Conservation (phyloP, 208 protist genomes). For the Trichomonas vaginalis region DNA sequence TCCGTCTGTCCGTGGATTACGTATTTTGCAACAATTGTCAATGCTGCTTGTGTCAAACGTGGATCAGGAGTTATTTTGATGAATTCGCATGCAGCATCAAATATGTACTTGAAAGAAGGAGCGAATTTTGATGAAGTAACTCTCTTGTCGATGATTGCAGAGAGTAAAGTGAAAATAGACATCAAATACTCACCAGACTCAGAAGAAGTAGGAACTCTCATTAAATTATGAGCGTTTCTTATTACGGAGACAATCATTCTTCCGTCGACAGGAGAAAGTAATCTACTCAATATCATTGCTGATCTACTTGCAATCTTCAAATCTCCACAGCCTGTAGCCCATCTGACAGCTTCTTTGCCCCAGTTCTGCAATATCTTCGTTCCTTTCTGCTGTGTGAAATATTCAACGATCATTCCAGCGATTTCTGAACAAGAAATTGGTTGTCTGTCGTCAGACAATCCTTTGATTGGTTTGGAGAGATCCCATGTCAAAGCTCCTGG, state of each 20-base stretch:
- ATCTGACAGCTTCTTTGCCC: neutral
- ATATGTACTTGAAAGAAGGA: neutral
- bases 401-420: neutral
- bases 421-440: neutral
- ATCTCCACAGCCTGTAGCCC: neutral
- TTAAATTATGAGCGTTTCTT: neutral
- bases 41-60: neutral
- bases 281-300: neutral
- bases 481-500: neutral
- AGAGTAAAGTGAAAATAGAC: neutral
- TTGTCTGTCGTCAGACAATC: neutral
- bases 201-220: neutral
- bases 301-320: neutral
- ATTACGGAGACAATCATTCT: neutral
- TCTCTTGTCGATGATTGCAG: neutral
- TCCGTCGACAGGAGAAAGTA: neutral
- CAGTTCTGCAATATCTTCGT: neutral
- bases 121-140: neutral
- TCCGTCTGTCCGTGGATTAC: neutral
- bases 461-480: neutral
- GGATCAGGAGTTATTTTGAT: neutral
- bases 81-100: neutral
- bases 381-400: neutral
- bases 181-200: neutral
- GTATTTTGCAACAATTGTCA: neutral